Percentiles rank a stretch among this genome's conserved stretches.
phyloP scores from a whole-genome alignment of 108 stramenopile genomes.

The Cyclotella sp. region DNA sequence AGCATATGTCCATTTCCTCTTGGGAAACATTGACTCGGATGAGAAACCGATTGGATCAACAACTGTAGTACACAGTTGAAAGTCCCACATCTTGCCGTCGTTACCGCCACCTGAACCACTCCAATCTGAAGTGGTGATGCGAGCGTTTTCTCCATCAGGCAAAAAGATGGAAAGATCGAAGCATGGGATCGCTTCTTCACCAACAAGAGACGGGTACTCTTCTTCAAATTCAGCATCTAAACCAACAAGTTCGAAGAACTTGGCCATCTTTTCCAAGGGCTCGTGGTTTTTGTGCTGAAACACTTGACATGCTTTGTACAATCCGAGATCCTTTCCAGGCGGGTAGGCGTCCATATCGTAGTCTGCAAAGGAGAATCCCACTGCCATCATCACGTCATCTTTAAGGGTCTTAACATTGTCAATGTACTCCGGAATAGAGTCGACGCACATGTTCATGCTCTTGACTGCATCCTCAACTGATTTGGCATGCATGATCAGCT shows the following conservation, averaged over 20 bases:
- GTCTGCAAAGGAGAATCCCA: slow-evolving; percentile 68
- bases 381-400: slow-evolving; percentile 61
- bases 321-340: slow-evolving; percentile 56
- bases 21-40: slow-evolving; percentile 72
- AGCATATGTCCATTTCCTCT: slow-evolving; percentile 61
- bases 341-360: slow-evolving; percentile 82
- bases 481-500: slow-evolving; percentile 19
- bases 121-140: slow-evolving; percentile 71
- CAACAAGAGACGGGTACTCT: slow-evolving; percentile 18
- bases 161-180: slow-evolving; percentile 70
- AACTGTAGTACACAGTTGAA: slow-evolving; percentile 70
- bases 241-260: slow-evolving; percentile 37
- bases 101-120: slow-evolving; percentile 70
- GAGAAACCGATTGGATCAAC: slow-evolving; percentile 77
- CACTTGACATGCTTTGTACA: slow-evolving; percentile 62
- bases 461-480: slow-evolving; percentile 35
- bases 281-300: slow-evolving; percentile 49
- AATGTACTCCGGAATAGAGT: slow-evolving; percentile 63
- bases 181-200: slow-evolving; percentile 49
- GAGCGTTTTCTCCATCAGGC: slow-evolving; percentile 63
- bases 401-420: slow-evolving; percentile 27
- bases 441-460: slow-evolving; percentile 53
- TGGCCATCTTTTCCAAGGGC: slow-evolving; percentile 40
- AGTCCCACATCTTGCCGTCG: slow-evolving; percentile 79
- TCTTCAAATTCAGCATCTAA: slow-evolving; percentile 19